A percentile compares a stretch with the other conserved stretches of the same genome.
Conservation (phyloP, 805 yeast genomes). For the Candida takata region DNA sequence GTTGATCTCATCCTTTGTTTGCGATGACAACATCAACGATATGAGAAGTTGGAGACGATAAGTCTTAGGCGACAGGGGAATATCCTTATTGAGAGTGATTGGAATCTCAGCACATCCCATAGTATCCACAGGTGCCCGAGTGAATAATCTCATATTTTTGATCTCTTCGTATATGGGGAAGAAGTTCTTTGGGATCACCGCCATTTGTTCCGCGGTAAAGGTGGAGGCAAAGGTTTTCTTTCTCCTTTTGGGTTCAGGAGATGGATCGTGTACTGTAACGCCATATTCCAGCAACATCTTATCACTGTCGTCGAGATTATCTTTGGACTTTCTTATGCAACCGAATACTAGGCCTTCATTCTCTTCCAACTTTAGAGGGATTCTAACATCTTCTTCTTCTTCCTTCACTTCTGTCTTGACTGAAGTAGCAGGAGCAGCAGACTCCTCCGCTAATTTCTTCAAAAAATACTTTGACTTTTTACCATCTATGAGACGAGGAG, state of each 20-base stretch:
- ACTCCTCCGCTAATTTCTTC: slow-evolving; percentile 1
- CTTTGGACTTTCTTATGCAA: too few species aligned
- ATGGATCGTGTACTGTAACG: too few species aligned
- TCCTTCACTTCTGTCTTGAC: slow-evolving; percentile 5
- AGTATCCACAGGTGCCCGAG: slow-evolving; percentile 79
- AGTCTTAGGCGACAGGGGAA: slow-evolving; percentile 27
- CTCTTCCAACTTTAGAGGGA: slow-evolving; percentile 2
- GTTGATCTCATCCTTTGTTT: slow-evolving; percentile 86
- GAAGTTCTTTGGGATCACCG: slow-evolving; percentile 39
- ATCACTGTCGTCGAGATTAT: too few species aligned
- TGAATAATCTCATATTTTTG: slow-evolving; percentile 56
- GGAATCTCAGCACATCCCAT: slow-evolving; percentile 75
- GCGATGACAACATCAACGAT: slow-evolving; percentile 82
- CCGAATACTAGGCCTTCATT: too few species aligned
- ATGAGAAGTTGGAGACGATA: slow-evolving; percentile 69
- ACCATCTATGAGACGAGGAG: slow-evolving; percentile 1
- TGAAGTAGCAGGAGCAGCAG: background rate
- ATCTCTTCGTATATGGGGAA: slow-evolving; percentile 50
- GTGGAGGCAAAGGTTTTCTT: background rate
- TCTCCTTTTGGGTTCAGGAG: background rate
- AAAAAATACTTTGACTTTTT: slow-evolving; percentile 1
- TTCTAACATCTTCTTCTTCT: slow-evolving; percentile 3
- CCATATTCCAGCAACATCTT: too few species aligned
- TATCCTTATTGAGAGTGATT: slow-evolving; percentile 27
- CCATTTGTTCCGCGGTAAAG: too few species aligned